A percentile compares a stretch with the other conserved stretches of the same genome.
These are phyloP conservation scores for Xerocomellus amylosporus DNA, from an alignment of 768 basidiomycete genomes.

Conservation along the genomic window DNA sequence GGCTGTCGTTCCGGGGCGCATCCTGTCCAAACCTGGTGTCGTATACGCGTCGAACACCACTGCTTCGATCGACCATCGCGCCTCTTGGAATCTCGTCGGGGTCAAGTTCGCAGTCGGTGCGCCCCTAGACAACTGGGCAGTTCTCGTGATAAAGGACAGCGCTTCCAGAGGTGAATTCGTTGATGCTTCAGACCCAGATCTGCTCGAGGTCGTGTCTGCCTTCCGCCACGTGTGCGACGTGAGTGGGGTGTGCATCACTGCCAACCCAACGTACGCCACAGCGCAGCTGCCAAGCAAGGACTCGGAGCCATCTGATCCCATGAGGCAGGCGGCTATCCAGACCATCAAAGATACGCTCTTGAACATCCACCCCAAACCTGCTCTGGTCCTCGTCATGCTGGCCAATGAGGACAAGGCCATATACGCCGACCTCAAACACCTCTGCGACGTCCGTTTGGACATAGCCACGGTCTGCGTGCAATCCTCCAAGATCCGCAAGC, in stretches of 20 bases:
- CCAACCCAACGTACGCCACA: background rate
- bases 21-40: background rate
- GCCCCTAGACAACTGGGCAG: background rate
- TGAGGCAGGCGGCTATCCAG: background rate
- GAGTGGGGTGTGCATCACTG: background rate
- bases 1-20: background rate
- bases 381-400: background rate
- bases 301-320: background rate
- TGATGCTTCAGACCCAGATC: background rate
- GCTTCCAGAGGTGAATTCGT: background rate
- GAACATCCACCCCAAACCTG: background rate
- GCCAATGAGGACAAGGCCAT: background rate
- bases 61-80: background rate
- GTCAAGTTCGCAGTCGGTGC: background rate
- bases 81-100: background rate
- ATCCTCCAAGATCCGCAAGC: background rate
- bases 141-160: background rate
- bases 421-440: background rate
- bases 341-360: background rate
- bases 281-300: background rate
- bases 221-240: background rate
- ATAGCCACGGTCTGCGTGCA: background rate
- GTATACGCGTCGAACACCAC: background rate
- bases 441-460: background rate
- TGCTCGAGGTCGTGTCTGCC: background rate